Conservation (phyloP, 148 eudicot species). For the Tetragonia tetragonoides region DNA sequence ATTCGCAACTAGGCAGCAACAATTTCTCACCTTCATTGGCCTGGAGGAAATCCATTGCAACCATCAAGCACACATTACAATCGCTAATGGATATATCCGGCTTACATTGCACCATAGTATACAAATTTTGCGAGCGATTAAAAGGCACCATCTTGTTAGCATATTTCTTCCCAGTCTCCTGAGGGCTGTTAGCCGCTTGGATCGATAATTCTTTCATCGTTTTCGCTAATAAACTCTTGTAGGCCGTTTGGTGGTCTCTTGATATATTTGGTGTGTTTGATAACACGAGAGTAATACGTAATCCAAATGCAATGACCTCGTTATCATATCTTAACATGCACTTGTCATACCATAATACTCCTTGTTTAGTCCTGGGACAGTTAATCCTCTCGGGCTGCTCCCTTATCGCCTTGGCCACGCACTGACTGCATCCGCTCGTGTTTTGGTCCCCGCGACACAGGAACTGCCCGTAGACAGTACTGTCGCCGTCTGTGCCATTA, state of each 20-base stretch:
- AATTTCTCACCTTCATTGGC: slow-evolving; percentile 17
- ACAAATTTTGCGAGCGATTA: background rate
- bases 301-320: background rate
- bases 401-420: slow-evolving; percentile 25
- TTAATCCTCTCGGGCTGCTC: background rate
- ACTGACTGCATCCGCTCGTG: slow-evolving; percentile 20
- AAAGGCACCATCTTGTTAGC: background rate
- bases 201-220: slow-evolving; percentile 2
- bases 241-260: slow-evolving; percentile 12
- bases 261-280: background rate
- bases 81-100: slow-evolving; percentile 21
- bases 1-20: slow-evolving; percentile 29
- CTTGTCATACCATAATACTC: slow-evolving; percentile 26
- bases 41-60: background rate
- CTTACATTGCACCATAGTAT: slow-evolving; percentile 22
- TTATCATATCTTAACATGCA: slow-evolving; percentile 43
- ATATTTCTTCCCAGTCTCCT: slow-evolving; percentile 1
- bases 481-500: slow-evolving; percentile 5
- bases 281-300: too few species aligned
- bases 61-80: slow-evolving; percentile 17
- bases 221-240: background rate
- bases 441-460: slow-evolving; percentile 37
- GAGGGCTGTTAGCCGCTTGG: slow-evolving; percentile 1
- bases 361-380: slow-evolving; percentile 17
- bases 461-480: slow-evolving; percentile 29